Conservation (phyloP, 306 rosid species). For the Malus domestica region DNA sequence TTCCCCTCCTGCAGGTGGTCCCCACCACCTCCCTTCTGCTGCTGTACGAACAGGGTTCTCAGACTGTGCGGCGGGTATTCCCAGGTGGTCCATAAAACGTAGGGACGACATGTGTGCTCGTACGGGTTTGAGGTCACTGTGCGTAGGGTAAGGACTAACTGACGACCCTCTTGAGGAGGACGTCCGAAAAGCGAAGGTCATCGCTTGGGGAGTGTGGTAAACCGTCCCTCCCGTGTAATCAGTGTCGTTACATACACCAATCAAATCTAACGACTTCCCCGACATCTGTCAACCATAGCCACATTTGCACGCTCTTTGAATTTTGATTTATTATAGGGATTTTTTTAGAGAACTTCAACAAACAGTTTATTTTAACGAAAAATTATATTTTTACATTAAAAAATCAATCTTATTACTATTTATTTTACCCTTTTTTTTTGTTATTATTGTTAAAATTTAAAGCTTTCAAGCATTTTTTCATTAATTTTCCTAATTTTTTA, state of each 20-base stretch:
- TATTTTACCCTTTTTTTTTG: too few species aligned
- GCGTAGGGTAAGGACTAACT: not conserved
- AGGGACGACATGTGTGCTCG: not conserved
- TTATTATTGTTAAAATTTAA: too few species aligned
- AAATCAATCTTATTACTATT: accelerated
- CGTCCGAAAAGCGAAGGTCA: not conserved
- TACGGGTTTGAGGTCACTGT: not conserved
- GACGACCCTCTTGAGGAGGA: not conserved
- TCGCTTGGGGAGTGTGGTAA: not conserved
- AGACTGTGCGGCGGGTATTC: not conserved
- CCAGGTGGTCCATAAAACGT: constrained; percentile 23
- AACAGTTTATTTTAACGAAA: too few species aligned
- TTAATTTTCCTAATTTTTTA: too few species aligned
- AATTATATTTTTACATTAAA: too few species aligned
- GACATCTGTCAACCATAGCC: not conserved
- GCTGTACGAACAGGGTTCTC: not conserved
- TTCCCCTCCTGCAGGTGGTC: too few species aligned
- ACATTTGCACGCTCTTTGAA: not conserved
- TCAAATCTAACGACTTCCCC: not conserved
- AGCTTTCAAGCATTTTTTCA: too few species aligned
- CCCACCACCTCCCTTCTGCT: too few species aligned
- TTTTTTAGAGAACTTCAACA: too few species aligned
- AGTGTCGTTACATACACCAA: too few species aligned
- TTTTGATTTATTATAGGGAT: too few species aligned
- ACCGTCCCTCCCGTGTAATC: too few species aligned